Base-by-base conservation (phyloP, 2,329 filamentous ascomycete genomes). In the Pseudogymnoascus pannorum region DNA sequence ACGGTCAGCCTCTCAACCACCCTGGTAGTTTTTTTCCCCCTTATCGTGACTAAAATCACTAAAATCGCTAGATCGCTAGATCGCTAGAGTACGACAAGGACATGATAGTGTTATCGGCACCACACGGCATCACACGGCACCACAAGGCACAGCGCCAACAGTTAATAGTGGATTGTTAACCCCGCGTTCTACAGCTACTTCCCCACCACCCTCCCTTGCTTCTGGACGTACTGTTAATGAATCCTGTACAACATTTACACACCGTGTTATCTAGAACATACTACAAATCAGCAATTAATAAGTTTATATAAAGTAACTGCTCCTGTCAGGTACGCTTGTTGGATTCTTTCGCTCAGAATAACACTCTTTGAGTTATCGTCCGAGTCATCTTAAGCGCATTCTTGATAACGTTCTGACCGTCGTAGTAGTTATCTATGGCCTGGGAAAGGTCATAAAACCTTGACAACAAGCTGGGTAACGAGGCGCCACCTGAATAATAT, bases 1-100 rank as follows among this genome's bases (percentile, higher is more conserved):
- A 16, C 14, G 48, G 26, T 54, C 48, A 54, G 48, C 48, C 48
- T 54, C 48, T 54, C 48, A 54, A 33, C 26, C n/a, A 54, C 48
- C 48, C 48, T 54, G 48, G 48, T 54, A 54, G 48, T 5, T 54
- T 54, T 54, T 54, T 54, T 6, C 16, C 12, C 11, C 16, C 12
- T 4, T 40, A 16, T 33, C n/a, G 24, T 54, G 48, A 33, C 48
- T 31, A 33, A 54, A 54, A 54, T 54, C 24, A 22, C 18, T 11
- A 31, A 16, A 11, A 54, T 54, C 22, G 42, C 40, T 48, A 26
- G 12, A 20, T 26, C 14, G 8, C n/a, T n/a, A n/a, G n/a, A n/a
- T n/a, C n/a, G n/a, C n/a, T n/a, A n/a, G n/a, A n/a, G n/a, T n/a
- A n/a, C n/a, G n/a, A n/a, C n/a, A n/a, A n/a, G 22, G 24, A 16